These are phyloP conservation scores for Letharia columbiana DNA, from an alignment of 495 filamentous ascomycete species.

Conservation along the genomic window DNA sequence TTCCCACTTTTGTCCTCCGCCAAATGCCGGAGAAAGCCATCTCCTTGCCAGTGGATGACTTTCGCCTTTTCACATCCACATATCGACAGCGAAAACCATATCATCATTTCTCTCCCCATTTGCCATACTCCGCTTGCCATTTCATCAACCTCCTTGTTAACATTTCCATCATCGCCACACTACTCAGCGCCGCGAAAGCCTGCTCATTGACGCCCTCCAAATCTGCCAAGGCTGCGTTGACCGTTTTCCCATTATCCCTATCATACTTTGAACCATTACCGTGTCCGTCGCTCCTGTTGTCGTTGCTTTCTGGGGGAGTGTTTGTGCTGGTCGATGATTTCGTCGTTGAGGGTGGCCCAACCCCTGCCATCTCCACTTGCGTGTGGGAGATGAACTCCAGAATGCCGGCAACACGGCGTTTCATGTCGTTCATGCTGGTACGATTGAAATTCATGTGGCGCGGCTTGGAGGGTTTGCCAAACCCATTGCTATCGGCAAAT, in stretches of 20 bases:
- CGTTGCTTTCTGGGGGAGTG: conserved; percentile 32
- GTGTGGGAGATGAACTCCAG: conserved; percentile 84
- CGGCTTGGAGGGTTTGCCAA: conserved; percentile 50
- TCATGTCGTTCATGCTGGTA: conserved; percentile 86
- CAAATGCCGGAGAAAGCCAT: background rate
- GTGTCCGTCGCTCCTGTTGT: conserved; percentile 13
- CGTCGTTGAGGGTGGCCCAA: conserved; percentile 35
- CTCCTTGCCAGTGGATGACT: background rate
- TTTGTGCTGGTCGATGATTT: conserved; percentile 23
- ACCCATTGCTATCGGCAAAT: conserved; percentile 38
- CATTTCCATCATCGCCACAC: conserved; percentile 75
- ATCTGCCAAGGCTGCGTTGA: conserved; percentile 28
- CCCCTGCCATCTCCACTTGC: conserved; percentile 75
- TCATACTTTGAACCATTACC: background rate
- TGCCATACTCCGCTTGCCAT: conserved; percentile 61
- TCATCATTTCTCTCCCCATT: conserved; percentile 44
- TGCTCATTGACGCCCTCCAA: conserved; percentile 29
- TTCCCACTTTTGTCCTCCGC: background rate
- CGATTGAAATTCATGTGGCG: conserved; percentile 46
- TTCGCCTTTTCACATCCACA: background rate
- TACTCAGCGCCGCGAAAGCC: conserved; percentile 59
- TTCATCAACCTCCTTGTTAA: conserved; percentile 66
- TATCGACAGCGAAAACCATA: background rate
- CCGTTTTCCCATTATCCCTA: conserved; percentile 14
- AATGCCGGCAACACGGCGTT: conserved; percentile 70